These are phyloP conservation scores for Trifolium pratense DNA, from an alignment of 306 rosid genomes.

Conservation along the genomic window DNA sequence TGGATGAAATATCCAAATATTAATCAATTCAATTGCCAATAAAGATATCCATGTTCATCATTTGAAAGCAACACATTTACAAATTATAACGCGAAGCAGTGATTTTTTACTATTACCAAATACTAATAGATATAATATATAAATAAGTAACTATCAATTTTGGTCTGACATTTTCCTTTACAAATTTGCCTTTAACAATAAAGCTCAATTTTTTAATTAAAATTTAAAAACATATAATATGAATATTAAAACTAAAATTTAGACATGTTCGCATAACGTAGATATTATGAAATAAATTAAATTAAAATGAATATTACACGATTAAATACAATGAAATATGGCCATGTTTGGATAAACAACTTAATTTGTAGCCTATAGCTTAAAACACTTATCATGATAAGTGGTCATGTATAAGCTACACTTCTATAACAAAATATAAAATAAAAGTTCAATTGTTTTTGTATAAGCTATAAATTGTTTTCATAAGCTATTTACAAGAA, in stretches of 20 bases:
- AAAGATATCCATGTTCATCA: slow-evolving; percentile 1
- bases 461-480: too few species aligned
- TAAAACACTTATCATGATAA: too few species aligned
- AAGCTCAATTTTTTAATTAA: not conserved
- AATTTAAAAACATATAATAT: not conserved
- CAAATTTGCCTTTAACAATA: not conserved
- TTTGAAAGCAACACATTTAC: slow-evolving; percentile 6
- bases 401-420: too few species aligned
- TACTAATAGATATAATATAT: too few species aligned
- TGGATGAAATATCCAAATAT: slow-evolving; percentile 11
- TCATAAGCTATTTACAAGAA: too few species aligned
- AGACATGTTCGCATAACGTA: not conserved
- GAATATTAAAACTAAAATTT: not conserved
- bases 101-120: not conserved
- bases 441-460: too few species aligned
- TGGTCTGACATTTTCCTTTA: not conserved
- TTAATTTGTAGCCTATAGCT: too few species aligned
- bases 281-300: not conserved
- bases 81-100: not conserved
- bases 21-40: slow-evolving; percentile 4
- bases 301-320: not conserved
- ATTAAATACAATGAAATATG: not conserved
- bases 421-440: too few species aligned
- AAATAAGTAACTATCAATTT: not conserved
- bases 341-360: too few species aligned